Base-by-base conservation (phyloP, 2,329 filamentous ascomycete species). In the Pseudogymnoascus sp. region DNA sequence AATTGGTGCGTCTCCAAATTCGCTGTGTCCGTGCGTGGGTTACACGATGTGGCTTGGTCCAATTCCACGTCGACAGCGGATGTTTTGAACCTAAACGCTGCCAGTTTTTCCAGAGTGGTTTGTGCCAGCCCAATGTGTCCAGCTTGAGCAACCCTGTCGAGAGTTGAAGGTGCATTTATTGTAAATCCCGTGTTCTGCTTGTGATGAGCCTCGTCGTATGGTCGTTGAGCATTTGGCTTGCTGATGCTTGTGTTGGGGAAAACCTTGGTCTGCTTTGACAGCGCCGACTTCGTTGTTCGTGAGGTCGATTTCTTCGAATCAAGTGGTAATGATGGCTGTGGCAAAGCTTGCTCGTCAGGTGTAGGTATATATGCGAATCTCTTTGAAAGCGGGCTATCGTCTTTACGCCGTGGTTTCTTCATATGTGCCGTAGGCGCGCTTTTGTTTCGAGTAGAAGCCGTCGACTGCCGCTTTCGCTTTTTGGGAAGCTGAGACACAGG, bases 31-130 rank as follows among this genome's bases (percentile, higher is more conserved):
- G 17, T 33, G n/a, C 10, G 29, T 19, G 10, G 29, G 10, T 33
- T 56, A n/a, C 17, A 56, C 10, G 50, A 21, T 15, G 17, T 56
- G 17, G 29, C n/a, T 10, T 33, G 29, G n/a, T 31, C 7, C 6
- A 21, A 15, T 33, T 56, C 50, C 50, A 21, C n/a, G 11, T 33
- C 29, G n/a, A 15, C 29, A 33, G 29, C 10, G 21, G 26, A 21
- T 38, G 59, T 31, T 23, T 64, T 21, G 40, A 37, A 63, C 35
- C 19, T 63, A 42, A 68, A 70, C 5, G 65, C 50, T 19, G 67
- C 65, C n/a, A 72, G 63, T 60, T 67, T 72, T 44, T 71, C 67
- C 3, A 72, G 31, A 11, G 71, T 72, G 9, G 71, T 71, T 60
- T 68, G 64, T 5, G 66, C 62, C 13, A 70, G 35, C 19, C 40